Conservation (phyloP, 1,139 yeast species). For the Yamadazyma siamensis region DNA sequence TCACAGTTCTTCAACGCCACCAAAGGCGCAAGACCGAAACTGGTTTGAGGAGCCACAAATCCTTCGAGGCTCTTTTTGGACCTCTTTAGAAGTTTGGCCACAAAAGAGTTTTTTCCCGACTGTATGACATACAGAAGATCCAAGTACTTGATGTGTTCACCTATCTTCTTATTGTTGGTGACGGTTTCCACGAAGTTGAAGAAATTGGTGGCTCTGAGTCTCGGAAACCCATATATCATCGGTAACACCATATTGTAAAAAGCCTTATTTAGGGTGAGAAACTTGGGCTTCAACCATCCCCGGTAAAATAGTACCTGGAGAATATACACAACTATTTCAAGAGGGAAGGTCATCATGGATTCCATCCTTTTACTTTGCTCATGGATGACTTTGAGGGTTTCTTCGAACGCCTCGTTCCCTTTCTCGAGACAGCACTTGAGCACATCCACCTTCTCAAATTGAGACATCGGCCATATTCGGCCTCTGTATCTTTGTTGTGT, state of each 20-base stretch:
- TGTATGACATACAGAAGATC: constrained; percentile 81
- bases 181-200: constrained; percentile 69
- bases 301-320: constrained; percentile 36
- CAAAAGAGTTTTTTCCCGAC: constrained; percentile 89
- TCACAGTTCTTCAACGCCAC: constrained; percentile 72
- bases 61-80: constrained; percentile 60
- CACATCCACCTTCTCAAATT: constrained; percentile 47
- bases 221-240: constrained; percentile 61
- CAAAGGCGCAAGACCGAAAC: constrained; percentile 88
- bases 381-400: constrained; percentile 13
- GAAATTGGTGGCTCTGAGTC: constrained; percentile 64
- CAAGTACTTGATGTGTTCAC: constrained; percentile 47
- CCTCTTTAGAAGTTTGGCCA: constrained; percentile 75
- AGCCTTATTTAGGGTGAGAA: constrained; percentile 56
- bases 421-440: constrained; percentile 29
- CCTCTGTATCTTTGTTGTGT: constrained; percentile 20
- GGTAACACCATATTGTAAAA: constrained; percentile 63
- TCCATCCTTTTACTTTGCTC: constrained; percentile 13
- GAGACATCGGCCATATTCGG: constrained; percentile 41
- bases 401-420: constrained; percentile 15
- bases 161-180: constrained; percentile 39
- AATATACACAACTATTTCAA: constrained; percentile 57
- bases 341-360: constrained; percentile 41
- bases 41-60: constrained; percentile 90
- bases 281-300: constrained; percentile 45